Evolutionary conservation across 495 filamentous ascomycete species (phyloP), one percentile per base, ranked within the genome.

Genomic region (Aspergillus conjunctus): DNA sequence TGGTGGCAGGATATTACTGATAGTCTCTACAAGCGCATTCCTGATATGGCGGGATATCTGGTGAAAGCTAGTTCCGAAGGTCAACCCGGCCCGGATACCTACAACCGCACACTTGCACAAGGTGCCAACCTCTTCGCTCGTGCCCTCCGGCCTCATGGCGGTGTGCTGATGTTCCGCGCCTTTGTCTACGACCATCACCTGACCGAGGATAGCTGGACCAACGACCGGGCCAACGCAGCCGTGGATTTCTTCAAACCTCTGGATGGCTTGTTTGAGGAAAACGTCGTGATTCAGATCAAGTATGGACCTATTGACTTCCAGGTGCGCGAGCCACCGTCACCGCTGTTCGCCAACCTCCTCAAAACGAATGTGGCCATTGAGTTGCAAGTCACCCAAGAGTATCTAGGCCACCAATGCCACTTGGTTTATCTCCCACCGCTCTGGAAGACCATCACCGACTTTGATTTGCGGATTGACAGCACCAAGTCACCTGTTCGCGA

Each of bases 281-380:
- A 90, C 62, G 86, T 90, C 0, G 78, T 89, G 0, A 75, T 90
- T 7, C 88, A 91, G 62, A 86, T 90, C 68, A 91, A 91, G 72
- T 88, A 84, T 59, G 88, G 88, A 0, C 87, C 87, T 0, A 90
- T 90, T 64, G 88, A 91, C 68, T 91, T 91, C 74, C 88, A 91
- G 66, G 85, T 89, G 22, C 85, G 87, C 39, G 88, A 91, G 71
- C 85, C 88, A 1, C 63, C 77, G 0, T 89, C 86, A n/a, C 87
- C 88, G 0, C 72, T 91, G 11, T 89, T 91, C 60, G 81, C 85
- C n/a, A 80, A 88, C 63, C 62, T 90, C 9, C 67, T 65, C 45
- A 71, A 85, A 26, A 90, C 87, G 1, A 79, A 72, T 53, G 73
- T 76, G 3, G 84, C 85, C 2, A 85, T 91, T 59, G 88, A 91